Evolutionary conservation across 83 land plant genomes (phyloP), one percentile per base, ranked within the genome.

Genomic region (Thuja plicata): DNA sequence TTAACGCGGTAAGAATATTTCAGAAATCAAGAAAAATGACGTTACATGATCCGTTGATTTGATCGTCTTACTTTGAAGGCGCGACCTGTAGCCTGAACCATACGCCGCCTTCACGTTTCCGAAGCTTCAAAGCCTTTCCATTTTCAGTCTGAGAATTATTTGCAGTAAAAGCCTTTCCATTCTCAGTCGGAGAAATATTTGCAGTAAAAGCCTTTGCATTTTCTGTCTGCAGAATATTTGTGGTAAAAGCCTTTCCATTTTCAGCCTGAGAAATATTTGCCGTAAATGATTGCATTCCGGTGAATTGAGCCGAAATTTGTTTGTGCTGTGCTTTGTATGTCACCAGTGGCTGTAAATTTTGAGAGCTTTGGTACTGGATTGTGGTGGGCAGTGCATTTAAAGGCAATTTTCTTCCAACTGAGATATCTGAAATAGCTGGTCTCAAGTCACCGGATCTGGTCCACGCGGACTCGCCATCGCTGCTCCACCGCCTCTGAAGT

Each of bases 1-100:
- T 9, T 41, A 19, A 38, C 2, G 0, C 0, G 15, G 43, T 40
- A 80, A 80, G 40, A 80, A 45, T 21, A 82, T 19, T 3, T 41
- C 0, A 43, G 30, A 40, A 82, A 9, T 27, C 17, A 82, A 82
- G 4, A 10, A 82, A 82, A 43, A 82, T 45, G n/a, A 48, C 24
- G 3, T 41, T 41, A 6, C 50, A 8, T 43, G 45, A 43, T 45
- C 46, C n/a, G 27, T 7, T 82, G 12, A 24, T 1, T 43, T 7
- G 30, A 82, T 21, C 27, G 24, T 35, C 85, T 83, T 83, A 83
- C 85, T 83, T 41, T n/a, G 35, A 27, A n/a, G 48, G 35, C 35
- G 85, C 37, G 30, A 83, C 85, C 55, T 83, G 55, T 55, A 83
- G 7, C 34, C 30, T 83, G 55, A 83, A 83, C 85, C 85, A 83